Percentiles rank a stretch among this genome's conserved stretches.
Evolutionary conservation across 2,329 filamentous ascomycete genomes (phyloP).

Genomic region (Aspergillus transmontanensis): DNA sequence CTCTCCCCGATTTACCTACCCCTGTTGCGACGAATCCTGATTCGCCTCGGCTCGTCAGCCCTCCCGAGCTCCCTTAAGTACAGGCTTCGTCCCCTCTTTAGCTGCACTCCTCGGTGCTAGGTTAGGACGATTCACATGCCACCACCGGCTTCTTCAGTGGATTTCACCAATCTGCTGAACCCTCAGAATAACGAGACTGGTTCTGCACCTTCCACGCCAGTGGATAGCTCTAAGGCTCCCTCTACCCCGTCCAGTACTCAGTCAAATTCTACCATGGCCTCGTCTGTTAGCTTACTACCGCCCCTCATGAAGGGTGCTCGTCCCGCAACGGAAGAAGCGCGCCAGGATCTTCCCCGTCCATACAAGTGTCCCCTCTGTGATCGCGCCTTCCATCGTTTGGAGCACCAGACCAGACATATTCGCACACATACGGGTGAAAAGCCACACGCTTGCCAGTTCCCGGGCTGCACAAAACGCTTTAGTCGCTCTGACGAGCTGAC

Average conservation of each 20-base stretch:
- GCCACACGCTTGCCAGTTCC: slow-evolving; percentile 93
- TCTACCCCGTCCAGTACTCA: slow-evolving; percentile 29
- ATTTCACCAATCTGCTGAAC: slow-evolving; percentile 76
- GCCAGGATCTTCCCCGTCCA: slow-evolving; percentile 84
- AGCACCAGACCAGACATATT: slow-evolving; percentile 91
- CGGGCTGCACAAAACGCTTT: slow-evolving; percentile 95
- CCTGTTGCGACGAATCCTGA: slow-evolving; percentile 25
- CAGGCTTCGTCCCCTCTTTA: slow-evolving; percentile 21
- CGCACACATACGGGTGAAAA: slow-evolving; percentile 98
- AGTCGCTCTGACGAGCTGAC: slow-evolving; percentile 95
- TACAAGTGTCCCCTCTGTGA: slow-evolving; percentile 99
- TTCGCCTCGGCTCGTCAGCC: slow-evolving; percentile 25
- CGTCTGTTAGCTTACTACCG: slow-evolving; percentile 48
- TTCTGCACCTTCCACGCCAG: slow-evolving; percentile 23
- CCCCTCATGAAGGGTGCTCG: slow-evolving; percentile 50
- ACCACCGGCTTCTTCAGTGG: slow-evolving; percentile 71
- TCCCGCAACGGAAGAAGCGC: slow-evolving; percentile 61
- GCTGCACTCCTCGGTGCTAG: slow-evolving; percentile 17
- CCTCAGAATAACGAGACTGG: slow-evolving; percentile 51
- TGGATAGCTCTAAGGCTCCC: slow-evolving; percentile 30
- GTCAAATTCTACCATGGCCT: slow-evolving; percentile 43
- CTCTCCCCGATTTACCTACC: slow-evolving; percentile 28
- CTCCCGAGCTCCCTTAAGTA: slow-evolving; percentile 16
- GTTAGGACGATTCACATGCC: slow-evolving; percentile 64
- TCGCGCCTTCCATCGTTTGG: slow-evolving; percentile 96